phyloP scores from a whole-genome alignment of 306 rosid genomes.

The Quercus wislizeni region DNA sequence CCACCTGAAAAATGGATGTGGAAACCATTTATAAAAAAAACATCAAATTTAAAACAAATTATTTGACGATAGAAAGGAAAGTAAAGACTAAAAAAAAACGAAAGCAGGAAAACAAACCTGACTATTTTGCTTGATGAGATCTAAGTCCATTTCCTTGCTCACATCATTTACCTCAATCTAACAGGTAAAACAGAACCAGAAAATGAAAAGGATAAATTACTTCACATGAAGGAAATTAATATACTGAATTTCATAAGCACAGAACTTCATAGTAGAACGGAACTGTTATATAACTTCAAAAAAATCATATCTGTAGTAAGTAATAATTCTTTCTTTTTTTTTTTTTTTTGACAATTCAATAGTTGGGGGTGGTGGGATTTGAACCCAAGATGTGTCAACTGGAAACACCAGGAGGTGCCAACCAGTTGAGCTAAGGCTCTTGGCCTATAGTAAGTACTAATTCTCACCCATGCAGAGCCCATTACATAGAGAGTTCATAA shows the following conservation, averaged over 20 bases:
- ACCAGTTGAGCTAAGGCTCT: no score
- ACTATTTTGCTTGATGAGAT: slow-evolving; percentile 96
- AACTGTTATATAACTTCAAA: neutral
- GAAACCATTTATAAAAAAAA: slow-evolving; percentile 15
- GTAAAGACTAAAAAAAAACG: slow-evolving; percentile 1
- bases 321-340: no score
- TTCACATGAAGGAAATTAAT: neutral
- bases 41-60: neutral
- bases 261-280: neutral
- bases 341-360: no score
- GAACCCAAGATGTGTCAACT: no score
- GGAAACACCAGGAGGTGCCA: no score
- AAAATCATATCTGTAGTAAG: neutral
- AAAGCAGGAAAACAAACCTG: slow-evolving; percentile 60
- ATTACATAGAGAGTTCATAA: no score
- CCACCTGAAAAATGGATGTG: slow-evolving; percentile 55
- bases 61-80: neutral
- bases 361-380: no score
- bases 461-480: no score
- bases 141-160: slow-evolving; percentile 99
- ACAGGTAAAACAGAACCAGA: slow-evolving; percentile 17
- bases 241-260: neutral
- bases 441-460: no score
- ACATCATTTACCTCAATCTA: slow-evolving; percentile 98
- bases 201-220: slow-evolving; percentile 16